phyloP scores from a whole-genome alignment of 768 basidiomycete species.

The Kwoniella mangroviensis region DNA sequence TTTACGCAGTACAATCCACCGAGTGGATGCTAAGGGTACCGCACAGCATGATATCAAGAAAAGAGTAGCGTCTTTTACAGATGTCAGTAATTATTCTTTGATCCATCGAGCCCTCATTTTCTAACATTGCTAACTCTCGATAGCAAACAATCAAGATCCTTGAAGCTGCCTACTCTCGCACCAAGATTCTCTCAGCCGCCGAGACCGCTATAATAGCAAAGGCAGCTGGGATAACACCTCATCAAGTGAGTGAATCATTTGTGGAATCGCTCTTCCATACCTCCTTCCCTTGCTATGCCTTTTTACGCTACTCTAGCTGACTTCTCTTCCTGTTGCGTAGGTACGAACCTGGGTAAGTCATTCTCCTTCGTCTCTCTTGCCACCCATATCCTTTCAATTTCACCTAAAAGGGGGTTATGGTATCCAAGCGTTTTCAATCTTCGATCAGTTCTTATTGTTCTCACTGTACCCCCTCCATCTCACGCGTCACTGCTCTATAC shows the following conservation, averaged over 20 bases:
- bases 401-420: background rate
- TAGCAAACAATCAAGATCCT: slow-evolving; percentile 21
- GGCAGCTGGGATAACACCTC: slow-evolving; percentile 34
- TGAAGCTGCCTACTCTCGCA: slow-evolving; percentile 33
- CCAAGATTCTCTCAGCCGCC: slow-evolving; percentile 25
- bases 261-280: no score
- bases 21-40: no score
- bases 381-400: background rate
- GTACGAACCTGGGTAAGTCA: slow-evolving; percentile 50
- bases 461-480: background rate
- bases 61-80: no score
- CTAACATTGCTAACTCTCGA: background rate
- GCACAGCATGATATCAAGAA: no score
- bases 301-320: slow-evolving; percentile 9
- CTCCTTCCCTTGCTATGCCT: no score
- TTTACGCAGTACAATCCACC: no score
- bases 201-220: slow-evolving; percentile 37
- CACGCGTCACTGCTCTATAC: background rate
- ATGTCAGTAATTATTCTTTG: background rate
- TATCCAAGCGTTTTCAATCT: slow-evolving; percentile 1
- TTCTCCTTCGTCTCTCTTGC: slow-evolving; percentile 3
- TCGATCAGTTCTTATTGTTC: slow-evolving; percentile 2
- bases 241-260: slow-evolving; percentile 43
- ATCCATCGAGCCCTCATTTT: background rate
- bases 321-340: slow-evolving; percentile 11